Evolutionary conservation across 495 filamentous ascomycete species (phyloP), one percentile per base, ranked within the genome.

Genomic region (Mycothermus thermophilus): DNA sequence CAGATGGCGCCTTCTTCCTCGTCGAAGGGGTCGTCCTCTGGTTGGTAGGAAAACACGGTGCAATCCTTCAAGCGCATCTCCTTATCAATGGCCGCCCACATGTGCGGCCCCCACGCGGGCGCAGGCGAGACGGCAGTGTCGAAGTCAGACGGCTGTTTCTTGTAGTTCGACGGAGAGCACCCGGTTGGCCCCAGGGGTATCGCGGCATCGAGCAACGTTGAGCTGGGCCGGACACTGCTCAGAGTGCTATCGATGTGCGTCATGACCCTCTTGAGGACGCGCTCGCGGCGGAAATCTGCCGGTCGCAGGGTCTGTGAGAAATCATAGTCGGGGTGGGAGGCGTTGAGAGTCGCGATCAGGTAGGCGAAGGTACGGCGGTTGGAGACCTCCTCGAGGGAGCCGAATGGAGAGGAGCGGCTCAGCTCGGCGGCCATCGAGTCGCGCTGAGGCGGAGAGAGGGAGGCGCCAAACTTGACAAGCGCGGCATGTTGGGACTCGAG

Each of bases 301-400:
- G 87, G 86, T 19, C 85, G 76, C 38, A 95, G 65, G 32, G 86
- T 75, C 40, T 93, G 78, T 2, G 83, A 90, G 60, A 96, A 96
- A 57, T 96, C 88, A 55, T 99, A 99, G 54, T 99, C 92, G 1
- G 86, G 80, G 57, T 99, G 87, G 25, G 80, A 87, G 1, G 88
- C 88, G 46, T 99, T 99, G n/a, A 99, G 67, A 1, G 92, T 95
- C 9, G 90, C 90, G 50, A 96, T 95, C 38, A 96, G 57, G 57
- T 96, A 96, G 26, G 90, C 86, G 58, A 90, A 96, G 0, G 83
- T 93, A 30, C 86, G 77, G 9, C 92, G 82, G 49, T 81, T 85
- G 7, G 82, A 81, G 30, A 80, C 72, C 41, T 95, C 80, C 34
- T 79, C 81, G 31, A 97, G 69, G 22, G 77, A 76, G 11, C 90